phyloP scores from a whole-genome alignment of 108 stramenopile genomes.

The Skeletonema menzelii region DNA sequence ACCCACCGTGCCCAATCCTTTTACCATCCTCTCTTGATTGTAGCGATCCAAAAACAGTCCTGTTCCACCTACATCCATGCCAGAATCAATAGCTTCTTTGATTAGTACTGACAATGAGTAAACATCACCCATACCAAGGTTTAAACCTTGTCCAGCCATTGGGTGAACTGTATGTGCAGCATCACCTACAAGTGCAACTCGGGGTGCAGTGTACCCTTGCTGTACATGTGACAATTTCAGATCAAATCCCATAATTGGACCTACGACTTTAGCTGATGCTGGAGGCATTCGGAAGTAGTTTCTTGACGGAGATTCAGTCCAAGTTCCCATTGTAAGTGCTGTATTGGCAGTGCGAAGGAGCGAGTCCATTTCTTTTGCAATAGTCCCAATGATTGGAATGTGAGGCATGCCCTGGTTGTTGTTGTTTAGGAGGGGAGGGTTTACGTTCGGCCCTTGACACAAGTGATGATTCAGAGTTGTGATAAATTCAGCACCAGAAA shows the following conservation, averaged over 20 bases:
- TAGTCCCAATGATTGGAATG: slow-evolving; percentile 18
- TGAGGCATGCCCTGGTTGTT: neutral
- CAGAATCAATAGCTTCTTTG: slow-evolving; percentile 60
- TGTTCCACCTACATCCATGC: slow-evolving; percentile 69
- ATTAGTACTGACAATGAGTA: slow-evolving; percentile 51
- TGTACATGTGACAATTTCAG: slow-evolving; percentile 38
- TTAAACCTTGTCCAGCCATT: slow-evolving; percentile 97
- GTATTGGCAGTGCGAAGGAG: slow-evolving; percentile 43
- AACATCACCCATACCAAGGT: slow-evolving; percentile 93
- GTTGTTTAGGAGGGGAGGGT: slow-evolving; percentile 29
- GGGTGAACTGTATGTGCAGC: slow-evolving; percentile 97
- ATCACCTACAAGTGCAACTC: slow-evolving; percentile 89
- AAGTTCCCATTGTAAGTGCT: slow-evolving; percentile 51
- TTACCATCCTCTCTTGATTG: slow-evolving; percentile 62
- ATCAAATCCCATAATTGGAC: slow-evolving; percentile 46
- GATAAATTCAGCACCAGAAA: slow-evolving; percentile 40
- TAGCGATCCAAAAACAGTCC: slow-evolving; percentile 52
- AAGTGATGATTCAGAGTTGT: slow-evolving; percentile 58
- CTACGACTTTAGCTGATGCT: slow-evolving; percentile 30
- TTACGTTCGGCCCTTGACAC: slow-evolving; percentile 65
- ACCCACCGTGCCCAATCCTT: slow-evolving; percentile 41
- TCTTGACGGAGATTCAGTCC: slow-evolving; percentile 56
- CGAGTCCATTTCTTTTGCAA: slow-evolving; percentile 43
- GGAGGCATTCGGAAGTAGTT: slow-evolving; percentile 54
- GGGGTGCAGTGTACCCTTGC: slow-evolving; percentile 36